A percentile compares a stretch with the other conserved stretches of the same genome.
phyloP scores from a whole-genome alignment of 2,329 filamentous ascomycete species.

The Verruconis gallopava region DNA sequence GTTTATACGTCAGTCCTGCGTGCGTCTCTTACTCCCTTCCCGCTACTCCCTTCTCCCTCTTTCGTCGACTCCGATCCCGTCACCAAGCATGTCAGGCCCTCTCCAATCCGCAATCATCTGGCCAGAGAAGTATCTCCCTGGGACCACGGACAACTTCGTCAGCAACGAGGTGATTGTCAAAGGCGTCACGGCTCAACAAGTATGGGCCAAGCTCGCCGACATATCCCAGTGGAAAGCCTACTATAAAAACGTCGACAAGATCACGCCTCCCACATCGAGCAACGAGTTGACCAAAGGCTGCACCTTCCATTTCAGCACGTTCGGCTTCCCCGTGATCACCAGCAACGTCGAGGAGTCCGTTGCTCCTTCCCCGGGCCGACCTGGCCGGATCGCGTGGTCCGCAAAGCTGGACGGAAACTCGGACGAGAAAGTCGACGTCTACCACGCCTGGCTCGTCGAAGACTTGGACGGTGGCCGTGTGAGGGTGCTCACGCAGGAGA shows the following conservation, averaged over 20 bases:
- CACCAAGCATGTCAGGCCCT: too few species aligned
- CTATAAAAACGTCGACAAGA: conserved; percentile 21
- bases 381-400: conserved; percentile 16
- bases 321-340: conserved; percentile 21
- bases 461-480: conserved; percentile 20
- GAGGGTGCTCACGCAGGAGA: conserved; percentile 24
- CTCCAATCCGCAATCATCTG: conserved; percentile 20
- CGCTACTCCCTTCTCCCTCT: too few species aligned
- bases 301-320: conserved; percentile 23
- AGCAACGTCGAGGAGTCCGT: conserved; percentile 18
- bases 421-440: conserved; percentile 20
- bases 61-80: too few species aligned
- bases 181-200: conserved; percentile 17
- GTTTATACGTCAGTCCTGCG: too few species aligned
- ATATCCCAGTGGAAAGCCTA: conserved; percentile 22
- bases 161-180: conserved; percentile 22
- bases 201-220: conserved; percentile 22
- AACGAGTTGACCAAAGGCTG: conserved; percentile 17
- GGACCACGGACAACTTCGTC: conserved; percentile 26
- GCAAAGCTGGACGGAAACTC: conserved; percentile 13
- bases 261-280: conserved; percentile 18
- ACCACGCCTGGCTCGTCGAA: conserved; percentile 26
- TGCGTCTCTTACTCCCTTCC: too few species aligned
- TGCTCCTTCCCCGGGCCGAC: conserved; percentile 7
- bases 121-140: conserved; percentile 21